Conservation (phyloP, 2,329 filamentous ascomycete genomes). For the Tolypocladium amazonense region DNA sequence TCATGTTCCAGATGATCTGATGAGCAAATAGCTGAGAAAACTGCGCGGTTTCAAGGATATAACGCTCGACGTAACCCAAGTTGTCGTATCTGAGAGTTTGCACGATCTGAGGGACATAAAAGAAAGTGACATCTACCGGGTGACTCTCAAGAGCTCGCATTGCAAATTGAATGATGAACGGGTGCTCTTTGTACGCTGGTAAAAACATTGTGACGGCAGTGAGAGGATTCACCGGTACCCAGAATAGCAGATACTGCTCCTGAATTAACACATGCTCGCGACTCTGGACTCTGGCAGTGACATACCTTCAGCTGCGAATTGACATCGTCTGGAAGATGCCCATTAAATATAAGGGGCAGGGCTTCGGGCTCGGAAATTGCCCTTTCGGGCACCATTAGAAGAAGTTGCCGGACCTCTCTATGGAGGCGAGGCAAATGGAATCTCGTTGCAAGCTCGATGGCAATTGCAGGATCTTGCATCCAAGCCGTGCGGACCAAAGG, state of each 20-base stretch:
- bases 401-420: conserved; percentile 65
- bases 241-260: conserved; percentile 73
- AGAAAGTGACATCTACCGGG: conserved; percentile 94
- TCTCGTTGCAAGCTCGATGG: conserved; percentile 71
- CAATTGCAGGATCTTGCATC: conserved; percentile 73
- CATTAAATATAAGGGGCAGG: conserved; percentile 70
- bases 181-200: conserved; percentile 81
- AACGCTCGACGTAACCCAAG: conserved; percentile 89
- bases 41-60: conserved; percentile 92
- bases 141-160: conserved; percentile 92
- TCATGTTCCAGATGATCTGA: conserved; percentile 99
- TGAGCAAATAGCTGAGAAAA: conserved; percentile 98
- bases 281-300: background rate
- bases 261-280: conserved; percentile 6
- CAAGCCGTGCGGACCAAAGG: conserved; percentile 73
- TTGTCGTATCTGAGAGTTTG: conserved; percentile 88
- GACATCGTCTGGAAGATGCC: conserved; percentile 66
- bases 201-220: conserved; percentile 90
- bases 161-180: conserved; percentile 90
- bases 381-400: conserved; percentile 76
- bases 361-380: conserved; percentile 74
- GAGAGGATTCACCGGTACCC: conserved; percentile 85
- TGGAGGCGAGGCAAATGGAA: conserved; percentile 67
- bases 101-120: conserved; percentile 97
- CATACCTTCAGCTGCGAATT: conserved; percentile 67